Conservation (phyloP, 1,284 basidiomycete species). For the Leccinum subatratum region DNA sequence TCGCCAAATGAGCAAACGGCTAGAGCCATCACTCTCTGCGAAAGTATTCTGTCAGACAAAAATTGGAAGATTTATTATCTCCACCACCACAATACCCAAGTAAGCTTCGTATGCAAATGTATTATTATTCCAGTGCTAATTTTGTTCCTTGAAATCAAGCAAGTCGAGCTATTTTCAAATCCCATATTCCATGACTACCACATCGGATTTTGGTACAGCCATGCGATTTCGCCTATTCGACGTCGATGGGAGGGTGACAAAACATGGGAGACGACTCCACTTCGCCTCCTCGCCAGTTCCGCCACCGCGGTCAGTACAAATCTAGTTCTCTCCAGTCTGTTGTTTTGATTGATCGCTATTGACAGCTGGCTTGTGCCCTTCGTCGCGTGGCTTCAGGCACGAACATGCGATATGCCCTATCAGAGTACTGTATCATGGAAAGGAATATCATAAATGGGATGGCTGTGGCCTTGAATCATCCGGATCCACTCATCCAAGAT, state of each 20-base stretch:
- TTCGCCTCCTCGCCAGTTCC: neutral
- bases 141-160: neutral
- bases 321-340: neutral
- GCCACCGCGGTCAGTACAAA: neutral
- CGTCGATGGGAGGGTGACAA: neutral
- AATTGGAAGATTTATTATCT: neutral
- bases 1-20: neutral
- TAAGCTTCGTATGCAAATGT: neutral
- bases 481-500: neutral
- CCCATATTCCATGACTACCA: neutral
- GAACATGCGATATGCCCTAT: neutral
- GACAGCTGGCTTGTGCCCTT: neutral
- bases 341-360: neutral
- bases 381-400: neutral
- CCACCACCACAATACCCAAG: neutral
- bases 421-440: neutral
- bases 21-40: neutral
- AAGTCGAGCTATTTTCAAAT: neutral
- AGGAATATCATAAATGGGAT: neutral
- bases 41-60: neutral
- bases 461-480: neutral
- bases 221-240: neutral
- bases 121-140: neutral
- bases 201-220: neutral
- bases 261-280: neutral